Evolutionary conservation across 257 asterid species (phyloP).

Genomic region (Prunella vulgaris): DNA sequence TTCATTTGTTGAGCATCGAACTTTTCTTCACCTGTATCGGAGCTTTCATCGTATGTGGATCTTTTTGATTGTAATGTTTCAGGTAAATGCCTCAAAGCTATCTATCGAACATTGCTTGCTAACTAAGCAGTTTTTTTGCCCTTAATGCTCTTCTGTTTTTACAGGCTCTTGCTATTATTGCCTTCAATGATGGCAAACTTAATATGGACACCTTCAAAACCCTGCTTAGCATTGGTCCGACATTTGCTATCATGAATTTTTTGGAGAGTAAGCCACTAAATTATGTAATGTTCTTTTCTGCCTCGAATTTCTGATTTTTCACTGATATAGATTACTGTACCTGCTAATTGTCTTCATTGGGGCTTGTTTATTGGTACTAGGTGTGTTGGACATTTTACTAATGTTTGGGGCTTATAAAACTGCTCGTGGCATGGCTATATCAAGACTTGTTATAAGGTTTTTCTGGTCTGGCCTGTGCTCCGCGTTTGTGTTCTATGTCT

Average conservation of each 20-base stretch:
- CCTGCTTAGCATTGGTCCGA: constrained; percentile 85
- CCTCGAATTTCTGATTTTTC: not conserved
- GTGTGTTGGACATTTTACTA: constrained; percentile 76
- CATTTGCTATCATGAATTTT: constrained; percentile 85
- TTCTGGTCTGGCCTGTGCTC: constrained; percentile 84
- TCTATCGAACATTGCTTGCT: constrained; percentile 15
- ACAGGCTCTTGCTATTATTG: constrained; percentile 84
- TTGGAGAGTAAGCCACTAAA: constrained; percentile 64
- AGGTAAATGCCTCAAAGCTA: constrained; percentile 44
- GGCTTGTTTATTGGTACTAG: constrained; percentile 36
- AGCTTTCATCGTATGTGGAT: constrained; percentile 99
- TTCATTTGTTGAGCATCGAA: constrained; percentile 95
- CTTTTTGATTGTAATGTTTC: constrained; percentile 85
- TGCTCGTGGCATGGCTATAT: constrained; percentile 95
- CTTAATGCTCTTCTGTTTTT: constrained; percentile 14
- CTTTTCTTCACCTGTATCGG: constrained; percentile 87
- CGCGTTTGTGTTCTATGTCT: constrained; percentile 59
- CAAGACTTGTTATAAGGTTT: constrained; percentile 89
- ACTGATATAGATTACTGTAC: constrained; percentile 12
- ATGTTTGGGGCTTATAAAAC: constrained; percentile 95
- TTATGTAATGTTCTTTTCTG: constrained; percentile 15
- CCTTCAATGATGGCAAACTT: constrained; percentile 62
- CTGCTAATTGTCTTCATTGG: constrained; percentile 21
- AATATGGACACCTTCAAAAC: constrained; percentile 65
- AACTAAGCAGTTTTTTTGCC: constrained; percentile 13